These are phyloP conservation scores for Nyssa sinensis DNA, from an alignment of 148 eudicot species.

Conservation along the genomic window DNA sequence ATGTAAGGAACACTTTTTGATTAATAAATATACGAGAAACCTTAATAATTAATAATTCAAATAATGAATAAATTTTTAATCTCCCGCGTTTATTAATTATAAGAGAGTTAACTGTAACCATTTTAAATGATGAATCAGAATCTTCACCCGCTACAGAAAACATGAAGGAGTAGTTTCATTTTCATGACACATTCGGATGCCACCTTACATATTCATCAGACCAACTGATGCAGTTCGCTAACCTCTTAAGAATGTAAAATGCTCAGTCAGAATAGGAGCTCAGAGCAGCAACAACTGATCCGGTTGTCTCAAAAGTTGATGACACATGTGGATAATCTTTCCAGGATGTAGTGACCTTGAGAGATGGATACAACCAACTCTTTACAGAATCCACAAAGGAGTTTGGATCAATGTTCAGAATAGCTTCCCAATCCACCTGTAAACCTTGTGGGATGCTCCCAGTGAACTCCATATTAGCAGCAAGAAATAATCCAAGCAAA, in stretches of 20 bases:
- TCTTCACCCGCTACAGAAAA: background rate
- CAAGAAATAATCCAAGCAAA: constrained; percentile 83
- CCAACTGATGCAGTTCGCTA: background rate
- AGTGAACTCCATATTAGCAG: constrained; percentile 98
- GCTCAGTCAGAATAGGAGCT: constrained; percentile 66
- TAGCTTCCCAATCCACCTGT: constrained; percentile 98
- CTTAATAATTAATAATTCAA: no score
- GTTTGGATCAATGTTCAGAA: constrained; percentile 60
- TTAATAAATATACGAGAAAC: no score
- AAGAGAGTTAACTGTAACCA: no score
- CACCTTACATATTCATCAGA: background rate
- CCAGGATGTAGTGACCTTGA: constrained; percentile 82
- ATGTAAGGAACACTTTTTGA: no score
- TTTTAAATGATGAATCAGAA: background rate
- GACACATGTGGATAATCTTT: constrained; percentile 87
- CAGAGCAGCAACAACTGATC: constrained; percentile 88
- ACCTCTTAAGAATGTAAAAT: constrained; percentile 11
- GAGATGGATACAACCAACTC: constrained; percentile 82
- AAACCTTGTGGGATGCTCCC: constrained; percentile 85
- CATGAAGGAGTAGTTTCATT: no score
- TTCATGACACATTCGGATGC: constrained; percentile 1
- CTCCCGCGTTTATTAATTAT: no score
- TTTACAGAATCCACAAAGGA: constrained; percentile 69
- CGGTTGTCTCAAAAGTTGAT: constrained; percentile 82
- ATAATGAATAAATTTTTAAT: no score